Base-by-base conservation (phyloP, 306 rosid genomes). In the Sicyos baderoa region DNA sequence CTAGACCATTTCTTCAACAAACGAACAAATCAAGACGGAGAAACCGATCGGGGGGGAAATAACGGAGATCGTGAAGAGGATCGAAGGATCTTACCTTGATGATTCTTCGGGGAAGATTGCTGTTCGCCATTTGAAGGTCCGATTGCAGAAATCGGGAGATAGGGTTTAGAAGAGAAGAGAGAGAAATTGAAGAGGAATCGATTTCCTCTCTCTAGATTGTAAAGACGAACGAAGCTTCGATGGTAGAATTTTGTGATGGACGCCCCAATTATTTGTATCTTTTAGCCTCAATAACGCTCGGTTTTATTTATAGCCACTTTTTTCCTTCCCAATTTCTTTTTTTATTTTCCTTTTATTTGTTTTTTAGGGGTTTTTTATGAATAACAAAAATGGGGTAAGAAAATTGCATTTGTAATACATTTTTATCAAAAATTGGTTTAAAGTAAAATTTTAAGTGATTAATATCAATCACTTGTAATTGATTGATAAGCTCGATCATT, bases 61-160 rank as follows among this genome's bases (percentile, higher is more conserved):
- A 87, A 80, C 85, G 62, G 53, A 25, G 29, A 25, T 25, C 29
- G 29, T 25, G 29, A 25, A 79, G 80, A 22, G 7, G 83, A 82
- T 27, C 65, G 56, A 25, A 60, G 51, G 53, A 54, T 23, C 50
- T 52, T 50, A 83, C 86, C 86, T 83, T 83, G 78, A 92, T 89
- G 82, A 92, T 92, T 80, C 98, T 82, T 75, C 91, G 91, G 60
- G 98, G 96, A 68, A 89, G 98, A 74, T 89, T 92, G 79, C 96
- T 87, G 88, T 87, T 92, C 22, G 96, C 95, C 96, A 92, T 92
- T 13, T 47, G 68, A 25, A 57, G 82, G 84, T 79, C 85, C 84
- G 54, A 86, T 87, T 92, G 83, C 69, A 81, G 78, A 79, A 74
- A 81, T 86, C 81, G 87, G 89, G 62, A 25, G 29, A 86, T 65